Conservation (phyloP, 306 rosid genomes). For the Sicyos edulis region DNA sequence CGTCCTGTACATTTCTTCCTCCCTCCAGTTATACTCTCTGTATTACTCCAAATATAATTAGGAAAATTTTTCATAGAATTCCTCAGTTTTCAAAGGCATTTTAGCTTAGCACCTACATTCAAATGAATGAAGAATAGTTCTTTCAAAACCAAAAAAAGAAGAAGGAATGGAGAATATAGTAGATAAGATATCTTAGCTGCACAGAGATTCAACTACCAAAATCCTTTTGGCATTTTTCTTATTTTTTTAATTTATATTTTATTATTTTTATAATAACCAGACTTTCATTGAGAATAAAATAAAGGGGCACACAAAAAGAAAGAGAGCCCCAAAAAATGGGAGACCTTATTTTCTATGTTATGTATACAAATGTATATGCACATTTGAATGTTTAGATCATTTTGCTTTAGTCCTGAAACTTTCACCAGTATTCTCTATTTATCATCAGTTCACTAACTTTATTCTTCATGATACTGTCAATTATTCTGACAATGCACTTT, state of each 20-base stretch:
- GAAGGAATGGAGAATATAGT: neutral
- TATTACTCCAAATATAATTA: conserved; percentile 18
- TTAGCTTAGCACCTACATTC: conserved; percentile 10
- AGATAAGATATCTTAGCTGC: neutral
- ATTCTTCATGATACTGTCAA: neutral
- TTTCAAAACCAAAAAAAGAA: too few species aligned
- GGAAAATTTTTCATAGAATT: conserved; percentile 21
- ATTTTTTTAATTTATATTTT: neutral
- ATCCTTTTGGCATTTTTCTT: neutral
- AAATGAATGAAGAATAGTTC: neutral
- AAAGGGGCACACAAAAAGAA: too few species aligned
- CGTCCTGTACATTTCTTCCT: conserved; percentile 31
- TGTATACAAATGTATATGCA: neutral
- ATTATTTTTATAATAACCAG: too few species aligned
- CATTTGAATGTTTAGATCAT: neutral
- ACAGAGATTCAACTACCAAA: neutral
- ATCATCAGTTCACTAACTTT: conserved; percentile 11
- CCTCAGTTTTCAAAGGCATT: neutral
- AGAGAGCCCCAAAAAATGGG: too few species aligned
- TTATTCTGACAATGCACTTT: neutral
- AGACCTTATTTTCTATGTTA: neutral
- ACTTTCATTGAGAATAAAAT: too few species aligned
- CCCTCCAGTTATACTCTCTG: conserved; percentile 21
- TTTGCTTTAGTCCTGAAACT: neutral
- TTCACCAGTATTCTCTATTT: neutral